phyloP scores from a whole-genome alignment of 1,284 basidiomycete genomes.

The Ustilago loliicola region DNA sequence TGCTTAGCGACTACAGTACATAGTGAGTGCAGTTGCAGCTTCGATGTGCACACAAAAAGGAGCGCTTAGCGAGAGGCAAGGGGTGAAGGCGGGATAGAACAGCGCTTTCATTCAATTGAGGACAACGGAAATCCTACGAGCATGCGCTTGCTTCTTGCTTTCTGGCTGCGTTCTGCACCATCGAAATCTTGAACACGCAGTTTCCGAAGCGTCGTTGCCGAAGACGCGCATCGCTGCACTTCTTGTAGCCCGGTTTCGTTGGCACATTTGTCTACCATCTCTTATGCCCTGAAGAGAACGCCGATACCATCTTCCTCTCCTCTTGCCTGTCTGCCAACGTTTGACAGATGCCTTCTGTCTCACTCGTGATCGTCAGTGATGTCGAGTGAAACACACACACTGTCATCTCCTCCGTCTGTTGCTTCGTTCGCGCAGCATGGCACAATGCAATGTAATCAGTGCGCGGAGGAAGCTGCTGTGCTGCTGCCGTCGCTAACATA shows the following conservation, averaged over 20 bases:
- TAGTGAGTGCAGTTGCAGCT: not conserved
- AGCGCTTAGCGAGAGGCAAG: slow-evolving; percentile 20
- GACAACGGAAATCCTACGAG: slow-evolving; percentile 10
- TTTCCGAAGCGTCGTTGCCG: slow-evolving; percentile 13
- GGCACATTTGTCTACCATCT: not conserved
- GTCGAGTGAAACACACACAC: not conserved
- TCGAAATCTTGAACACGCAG: not conserved
- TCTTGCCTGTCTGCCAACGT: not conserved
- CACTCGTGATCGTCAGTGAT: slow-evolving; percentile 8
- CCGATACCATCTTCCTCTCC: not conserved
- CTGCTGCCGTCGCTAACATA: not conserved
- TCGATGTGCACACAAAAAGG: not conserved
- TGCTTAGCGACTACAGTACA: not conserved
- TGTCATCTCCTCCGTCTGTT: not conserved
- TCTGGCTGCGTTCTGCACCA: not conserved
- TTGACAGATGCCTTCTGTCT: slow-evolving; percentile 34
- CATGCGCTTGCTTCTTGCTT: not conserved
- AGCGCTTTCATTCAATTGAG: not conserved
- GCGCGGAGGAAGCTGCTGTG: not conserved
- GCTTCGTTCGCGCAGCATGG: not conserved
- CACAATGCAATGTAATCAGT: not conserved
- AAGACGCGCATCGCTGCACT: slow-evolving; percentile 4
- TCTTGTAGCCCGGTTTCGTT: slow-evolving; percentile 3
- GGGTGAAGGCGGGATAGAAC: not conserved
- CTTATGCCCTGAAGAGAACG: not conserved